Base-by-base conservation (phyloP, 2,329 filamentous ascomycete genomes). In the Zymoseptoria ardabiliae region DNA sequence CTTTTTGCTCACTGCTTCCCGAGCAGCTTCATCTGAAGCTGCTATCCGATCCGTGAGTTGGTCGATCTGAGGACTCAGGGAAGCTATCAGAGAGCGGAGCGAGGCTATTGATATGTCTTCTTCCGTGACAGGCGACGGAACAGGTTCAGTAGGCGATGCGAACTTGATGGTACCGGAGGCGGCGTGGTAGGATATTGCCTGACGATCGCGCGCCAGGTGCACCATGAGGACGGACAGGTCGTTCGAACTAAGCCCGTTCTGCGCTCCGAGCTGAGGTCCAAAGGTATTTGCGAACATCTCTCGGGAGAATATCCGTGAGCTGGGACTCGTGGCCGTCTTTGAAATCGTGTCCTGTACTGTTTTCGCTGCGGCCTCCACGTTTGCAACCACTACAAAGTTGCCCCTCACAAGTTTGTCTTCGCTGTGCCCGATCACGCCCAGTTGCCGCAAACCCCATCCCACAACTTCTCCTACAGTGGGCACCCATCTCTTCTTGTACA, bases 51-150 rank as follows among this genome's bases (percentile, higher is more conserved):
- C 69, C 41, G 81, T 79, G 3, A 96, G 79, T 28, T 82, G 79
- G 2, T 86, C 81, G 54, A 93, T 79, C 61, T 90, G 87, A 10
- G 76, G 50, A 17, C 17, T 21, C 48, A 97, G 81, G 0, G 85
- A 80, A 7, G 81, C 75, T 17, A 91, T 87, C 61, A 96, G 85
- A 20, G 86, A 82, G 62, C 88, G 86, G 17, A 99, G 80, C 55
- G 88, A 87, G 1, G 91, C 91, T 63, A 97, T 90, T 0, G 90
- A 88, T 4, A 80, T 78, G 75, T 99, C 94, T 68, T 95, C 88
- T 59, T 86, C 78, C 0, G 89, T 89, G 64, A 97, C 87, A 1
- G 79, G 74, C 11, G 71, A 66, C 1, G 74, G 69, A 1, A 70
- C 65, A 0, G 70, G 60, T 51, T 77, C 74, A 55, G 83, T 79